A percentile compares a stretch with the other conserved stretches of the same genome.
These are phyloP conservation scores for Graphilbum ipis-grandicollis DNA, from an alignment of 2,329 filamentous ascomycete species.

Conservation along the genomic window DNA sequence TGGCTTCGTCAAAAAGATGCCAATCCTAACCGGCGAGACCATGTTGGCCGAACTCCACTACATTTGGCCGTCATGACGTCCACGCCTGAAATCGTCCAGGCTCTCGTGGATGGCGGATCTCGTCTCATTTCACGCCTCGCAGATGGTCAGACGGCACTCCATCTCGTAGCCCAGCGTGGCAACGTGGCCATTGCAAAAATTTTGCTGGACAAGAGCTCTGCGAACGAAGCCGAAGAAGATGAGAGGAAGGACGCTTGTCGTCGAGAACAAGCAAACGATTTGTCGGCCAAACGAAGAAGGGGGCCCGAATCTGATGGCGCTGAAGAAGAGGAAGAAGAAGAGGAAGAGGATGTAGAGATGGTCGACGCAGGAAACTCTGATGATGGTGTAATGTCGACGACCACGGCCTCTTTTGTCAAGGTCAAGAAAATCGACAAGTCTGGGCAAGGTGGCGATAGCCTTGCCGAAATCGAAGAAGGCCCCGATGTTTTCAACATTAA, in stretches of 20 bases:
- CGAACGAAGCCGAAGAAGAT: constrained; percentile 53
- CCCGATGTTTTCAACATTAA: constrained; percentile 71
- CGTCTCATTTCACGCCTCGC: constrained; percentile 58
- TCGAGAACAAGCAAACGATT: constrained; percentile 1
- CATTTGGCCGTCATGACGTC: constrained; percentile 59
- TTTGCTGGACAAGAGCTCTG: constrained; percentile 55
- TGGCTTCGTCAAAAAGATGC: constrained; percentile 52
- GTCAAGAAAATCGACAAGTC: constrained; percentile 25
- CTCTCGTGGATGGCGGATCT: constrained; percentile 53
- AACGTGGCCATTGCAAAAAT: constrained; percentile 50
- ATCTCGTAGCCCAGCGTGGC: constrained; percentile 59
- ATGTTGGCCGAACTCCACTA: constrained; percentile 61
- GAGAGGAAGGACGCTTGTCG: constrained; percentile 28
- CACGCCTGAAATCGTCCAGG: constrained; percentile 51
- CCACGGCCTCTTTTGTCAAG: constrained; percentile 61
- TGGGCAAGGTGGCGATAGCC: constrained; percentile 18
- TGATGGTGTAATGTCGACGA: constrained; percentile 31
- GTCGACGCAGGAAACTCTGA: constrained; percentile 31
- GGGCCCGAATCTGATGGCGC: constrained; percentile 7
- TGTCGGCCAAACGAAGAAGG: no score
- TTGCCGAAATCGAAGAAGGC: constrained; percentile 40
- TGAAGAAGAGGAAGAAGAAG: constrained; percentile 14
- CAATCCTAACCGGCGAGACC: constrained; percentile 58
- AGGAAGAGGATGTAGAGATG: constrained; percentile 26
- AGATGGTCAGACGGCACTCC: constrained; percentile 68